Conservation (phyloP, 2,329 filamentous ascomycete species). For the Fusarium musae region DNA sequence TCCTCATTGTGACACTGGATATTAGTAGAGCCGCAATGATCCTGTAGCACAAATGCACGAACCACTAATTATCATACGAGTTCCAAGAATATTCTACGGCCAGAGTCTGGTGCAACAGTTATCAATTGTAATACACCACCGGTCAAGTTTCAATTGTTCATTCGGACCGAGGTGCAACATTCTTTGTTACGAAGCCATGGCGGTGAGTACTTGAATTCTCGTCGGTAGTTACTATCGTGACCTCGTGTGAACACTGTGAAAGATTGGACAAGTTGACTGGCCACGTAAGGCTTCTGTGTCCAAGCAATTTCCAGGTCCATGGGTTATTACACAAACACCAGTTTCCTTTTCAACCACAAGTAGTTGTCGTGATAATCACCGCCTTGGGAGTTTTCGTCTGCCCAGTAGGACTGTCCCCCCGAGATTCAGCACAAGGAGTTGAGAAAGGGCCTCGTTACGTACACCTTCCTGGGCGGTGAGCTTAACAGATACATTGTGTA, state of each 20-base stretch:
- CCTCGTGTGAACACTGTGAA: background rate
- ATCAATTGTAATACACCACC: background rate
- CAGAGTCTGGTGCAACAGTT: background rate
- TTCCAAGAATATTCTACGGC: background rate
- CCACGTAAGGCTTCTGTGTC: background rate
- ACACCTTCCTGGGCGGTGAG: background rate
- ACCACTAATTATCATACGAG: background rate
- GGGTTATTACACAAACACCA: background rate
- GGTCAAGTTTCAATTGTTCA: background rate
- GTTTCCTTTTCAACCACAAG: background rate
- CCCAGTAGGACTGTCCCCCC: fast-evolving
- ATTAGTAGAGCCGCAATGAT: background rate
- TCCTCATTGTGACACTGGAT: background rate
- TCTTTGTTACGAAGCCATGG: background rate
- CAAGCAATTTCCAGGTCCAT: background rate
- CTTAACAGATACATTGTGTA: fast-evolving
- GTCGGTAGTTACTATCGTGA: background rate
- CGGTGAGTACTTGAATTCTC: background rate
- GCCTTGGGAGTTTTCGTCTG: fast-evolving
- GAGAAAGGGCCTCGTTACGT: fast-evolving
- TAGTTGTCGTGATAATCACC: background rate
- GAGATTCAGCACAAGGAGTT: background rate
- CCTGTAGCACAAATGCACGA: background rate
- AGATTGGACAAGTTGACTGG: background rate
- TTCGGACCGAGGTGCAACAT: background rate